Conservation (phyloP, 2,329 filamentous ascomycete genomes). For the Cephalotrichum gorgonifer region DNA sequence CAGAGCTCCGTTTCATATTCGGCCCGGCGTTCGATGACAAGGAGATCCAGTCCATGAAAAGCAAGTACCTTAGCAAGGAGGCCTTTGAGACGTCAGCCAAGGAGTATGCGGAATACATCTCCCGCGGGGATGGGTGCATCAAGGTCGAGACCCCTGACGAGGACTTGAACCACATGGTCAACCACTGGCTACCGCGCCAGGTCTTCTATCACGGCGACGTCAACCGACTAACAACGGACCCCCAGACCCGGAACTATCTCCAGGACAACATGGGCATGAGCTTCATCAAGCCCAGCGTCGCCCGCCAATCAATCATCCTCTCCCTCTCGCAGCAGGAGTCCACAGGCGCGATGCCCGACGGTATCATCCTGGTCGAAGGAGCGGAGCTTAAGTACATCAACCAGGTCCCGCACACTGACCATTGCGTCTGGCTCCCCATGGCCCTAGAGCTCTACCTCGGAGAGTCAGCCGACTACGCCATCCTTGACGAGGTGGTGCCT, state of each 20-base stretch:
- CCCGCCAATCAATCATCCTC: constrained; percentile 35
- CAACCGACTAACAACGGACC: constrained; percentile 47
- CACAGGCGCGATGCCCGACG: constrained; percentile 47
- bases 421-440: constrained; percentile 48
- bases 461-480: constrained; percentile 41
- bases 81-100: constrained; percentile 32
- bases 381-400: constrained; percentile 52
- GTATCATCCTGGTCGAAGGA: constrained; percentile 40
- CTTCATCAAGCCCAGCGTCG: constrained; percentile 39
- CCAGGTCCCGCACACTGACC: constrained; percentile 49
- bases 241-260: constrained; percentile 48
- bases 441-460: constrained; percentile 42
- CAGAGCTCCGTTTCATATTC: constrained; percentile 43
- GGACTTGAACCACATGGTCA: constrained; percentile 45
- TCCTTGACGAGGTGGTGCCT: constrained; percentile 32
- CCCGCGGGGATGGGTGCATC: constrained; percentile 37
- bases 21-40: constrained; percentile 41
- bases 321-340: constrained; percentile 42
- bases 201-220: constrained; percentile 49
- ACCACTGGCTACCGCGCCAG: constrained; percentile 48
- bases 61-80: constrained; percentile 36
- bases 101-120: constrained; percentile 40
- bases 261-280: constrained; percentile 54
- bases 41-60: constrained; percentile 33
- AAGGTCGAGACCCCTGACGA: constrained; percentile 43